Conservation (phyloP, 768 basidiomycete genomes). For the Serpula lacrymans region DNA sequence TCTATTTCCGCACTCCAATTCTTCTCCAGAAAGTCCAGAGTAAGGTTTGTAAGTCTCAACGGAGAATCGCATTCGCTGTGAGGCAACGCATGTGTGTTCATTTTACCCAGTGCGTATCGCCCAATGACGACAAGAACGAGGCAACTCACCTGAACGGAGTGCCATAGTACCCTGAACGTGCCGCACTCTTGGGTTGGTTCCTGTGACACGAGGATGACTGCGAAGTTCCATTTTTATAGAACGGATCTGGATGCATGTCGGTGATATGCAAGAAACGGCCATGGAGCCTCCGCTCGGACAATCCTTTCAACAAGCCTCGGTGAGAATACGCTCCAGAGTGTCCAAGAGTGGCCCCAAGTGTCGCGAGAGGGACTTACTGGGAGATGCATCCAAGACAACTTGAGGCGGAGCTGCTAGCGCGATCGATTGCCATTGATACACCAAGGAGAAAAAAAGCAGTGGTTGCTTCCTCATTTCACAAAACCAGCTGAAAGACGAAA, state of each 20-base stretch:
- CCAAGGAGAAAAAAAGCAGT: slow-evolving; percentile 22
- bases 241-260: slow-evolving; percentile 79
- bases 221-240: slow-evolving; percentile 52
- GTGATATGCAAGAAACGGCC: slow-evolving; percentile 81
- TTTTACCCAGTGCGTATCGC: no score
- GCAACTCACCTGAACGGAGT: slow-evolving; percentile 59
- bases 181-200: slow-evolving; percentile 50
- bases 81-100: slow-evolving; percentile 1
- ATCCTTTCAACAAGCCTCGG: background rate
- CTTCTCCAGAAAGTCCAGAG: slow-evolving; percentile 74
- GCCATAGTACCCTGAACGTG: slow-evolving; percentile 59
- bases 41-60: slow-evolving; percentile 70
- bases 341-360: slow-evolving; percentile 23
- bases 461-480: slow-evolving; percentile 4
- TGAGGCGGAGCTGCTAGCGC: slow-evolving; percentile 38
- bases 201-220: slow-evolving; percentile 68
- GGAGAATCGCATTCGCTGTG: slow-evolving; percentile 80
- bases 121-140: background rate
- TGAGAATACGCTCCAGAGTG: background rate
- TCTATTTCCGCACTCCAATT: slow-evolving; percentile 84
- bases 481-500: no score
- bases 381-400: slow-evolving; percentile 30
- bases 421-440: slow-evolving; percentile 11
- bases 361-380: slow-evolving; percentile 23
- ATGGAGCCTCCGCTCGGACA: slow-evolving; percentile 43